These are phyloP conservation scores for Agrocybe pediades DNA, from an alignment of 768 basidiomycete species.

Conservation along the genomic window DNA sequence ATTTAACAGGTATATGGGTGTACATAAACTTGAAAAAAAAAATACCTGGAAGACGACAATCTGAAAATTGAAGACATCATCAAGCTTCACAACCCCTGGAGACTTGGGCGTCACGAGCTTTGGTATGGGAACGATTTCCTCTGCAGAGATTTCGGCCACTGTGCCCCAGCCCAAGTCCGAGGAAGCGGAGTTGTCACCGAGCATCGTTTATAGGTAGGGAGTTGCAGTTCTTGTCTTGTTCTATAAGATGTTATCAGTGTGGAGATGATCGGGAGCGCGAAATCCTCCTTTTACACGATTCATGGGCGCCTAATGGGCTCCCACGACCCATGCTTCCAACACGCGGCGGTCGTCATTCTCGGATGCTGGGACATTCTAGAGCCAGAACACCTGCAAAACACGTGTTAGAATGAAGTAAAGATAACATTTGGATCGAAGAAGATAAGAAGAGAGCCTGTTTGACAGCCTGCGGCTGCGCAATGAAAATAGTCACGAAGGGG, in stretches of 20 bases:
- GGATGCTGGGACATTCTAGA: too few species aligned
- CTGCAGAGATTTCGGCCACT: background rate
- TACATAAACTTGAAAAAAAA: background rate
- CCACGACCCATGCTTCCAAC: background rate
- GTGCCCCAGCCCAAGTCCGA: background rate
- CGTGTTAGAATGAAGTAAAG: too few species aligned
- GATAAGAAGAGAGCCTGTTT: too few species aligned
- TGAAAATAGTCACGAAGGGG: too few species aligned
- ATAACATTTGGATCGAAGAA: too few species aligned
- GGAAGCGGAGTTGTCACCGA: background rate
- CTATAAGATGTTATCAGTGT: too few species aligned
- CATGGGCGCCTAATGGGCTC: background rate
- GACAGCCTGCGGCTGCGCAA: too few species aligned
- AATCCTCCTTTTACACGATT: background rate
- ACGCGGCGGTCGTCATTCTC: background rate
- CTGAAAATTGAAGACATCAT: background rate
- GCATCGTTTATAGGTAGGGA: background rate
- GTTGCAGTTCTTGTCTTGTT: too few species aligned
- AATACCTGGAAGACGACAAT: background rate
- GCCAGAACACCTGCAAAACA: too few species aligned
- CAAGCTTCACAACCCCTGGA: background rate
- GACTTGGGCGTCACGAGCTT: background rate
- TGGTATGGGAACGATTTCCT: background rate
- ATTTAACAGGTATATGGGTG: background rate
- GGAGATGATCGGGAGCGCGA: background rate